Evolutionary conservation across 345 rosid genomes (phyloP).

Genomic region (Lumnitzera racemosa): DNA sequence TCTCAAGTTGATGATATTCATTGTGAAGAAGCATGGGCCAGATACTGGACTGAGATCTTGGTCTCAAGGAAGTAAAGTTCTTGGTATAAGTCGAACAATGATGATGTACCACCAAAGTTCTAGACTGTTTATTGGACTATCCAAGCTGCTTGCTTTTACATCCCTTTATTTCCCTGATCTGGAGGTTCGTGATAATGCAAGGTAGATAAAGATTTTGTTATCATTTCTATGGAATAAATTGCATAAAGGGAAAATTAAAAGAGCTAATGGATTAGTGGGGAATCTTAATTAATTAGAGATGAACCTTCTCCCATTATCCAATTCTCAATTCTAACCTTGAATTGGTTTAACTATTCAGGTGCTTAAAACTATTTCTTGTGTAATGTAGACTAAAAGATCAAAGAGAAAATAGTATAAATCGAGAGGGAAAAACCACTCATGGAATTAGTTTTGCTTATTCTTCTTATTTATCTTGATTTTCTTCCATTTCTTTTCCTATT

Average conservation of each 20-base stretch:
- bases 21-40: conserved; percentile 57
- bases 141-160: conserved; percentile 72
- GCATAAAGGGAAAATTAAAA: not conserved
- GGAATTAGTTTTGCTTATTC: no score
- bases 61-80: conserved; percentile 91
- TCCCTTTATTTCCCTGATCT: conserved; percentile 92
- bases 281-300: no score
- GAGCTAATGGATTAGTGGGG: no score
- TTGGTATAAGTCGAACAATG: conserved; percentile 84
- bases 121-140: conserved; percentile 74
- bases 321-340: no score
- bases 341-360: no score
- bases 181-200: conserved; percentile 90
- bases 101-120: conserved; percentile 78
- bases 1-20: conserved; percentile 51
- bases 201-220: conserved; percentile 30
- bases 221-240: not conserved
- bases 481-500: no score
- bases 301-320: no score
- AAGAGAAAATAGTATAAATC: no score
- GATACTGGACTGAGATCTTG: conserved; percentile 65
- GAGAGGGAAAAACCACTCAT: no score
- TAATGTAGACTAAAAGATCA: no score
- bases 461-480: no score
- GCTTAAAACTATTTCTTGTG: no score